Evolutionary conservation across 2,329 filamentous ascomycete genomes (phyloP), one percentile per base, ranked within the genome.

Genomic region (Fusarium dlaminii): DNA sequence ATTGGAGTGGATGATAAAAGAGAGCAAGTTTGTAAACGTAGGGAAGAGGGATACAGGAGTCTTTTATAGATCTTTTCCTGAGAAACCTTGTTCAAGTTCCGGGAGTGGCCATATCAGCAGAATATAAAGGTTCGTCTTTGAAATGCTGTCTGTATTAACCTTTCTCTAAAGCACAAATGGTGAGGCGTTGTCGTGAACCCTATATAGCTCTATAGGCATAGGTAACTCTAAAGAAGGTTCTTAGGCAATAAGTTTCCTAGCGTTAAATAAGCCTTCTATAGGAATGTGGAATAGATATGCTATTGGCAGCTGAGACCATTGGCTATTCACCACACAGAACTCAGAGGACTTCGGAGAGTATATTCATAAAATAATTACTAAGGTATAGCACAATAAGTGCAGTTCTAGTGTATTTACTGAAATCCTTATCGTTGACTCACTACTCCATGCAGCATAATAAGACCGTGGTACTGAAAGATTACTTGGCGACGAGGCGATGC

Each of bases 141-240:
- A 30, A 30, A n/a, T 30, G 9, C 4, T 30, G 2, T 48, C 14
- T 12, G 10, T 2, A 13, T 37, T 22, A 13, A 24, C n/a, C 8
- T 22, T 54, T 37, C 10, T 22, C 5, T 18, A 2, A 29, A 17
- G 10, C 3, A 36, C 14, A 3, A 11, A 34, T 20, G 10, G 24
- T 0, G 4, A 29, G 5, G 2, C 14, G 1, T 39, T 29, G 0
- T 10, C 3, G 2, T 10, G 5, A 29, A 10, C 20, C 3, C 1
- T 17, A 5, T 20, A 0, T 14, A 3, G 11, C n/a, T 27, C 6
- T 0, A 27, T 51, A 36, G 17, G 30, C 12, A 3, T 2, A 10
- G 8, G 2, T 7, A 3, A 29, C 34, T 39, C 3, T 5, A 12
- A 14, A 8, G 3, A 9, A 13, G 37, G 7, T n/a, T 24, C 3